Percentiles rank a stretch among this genome's conserved stretches.
Conservation (phyloP, 2,329 filamentous ascomycete species). For the Lecanicillium sp. region DNA sequence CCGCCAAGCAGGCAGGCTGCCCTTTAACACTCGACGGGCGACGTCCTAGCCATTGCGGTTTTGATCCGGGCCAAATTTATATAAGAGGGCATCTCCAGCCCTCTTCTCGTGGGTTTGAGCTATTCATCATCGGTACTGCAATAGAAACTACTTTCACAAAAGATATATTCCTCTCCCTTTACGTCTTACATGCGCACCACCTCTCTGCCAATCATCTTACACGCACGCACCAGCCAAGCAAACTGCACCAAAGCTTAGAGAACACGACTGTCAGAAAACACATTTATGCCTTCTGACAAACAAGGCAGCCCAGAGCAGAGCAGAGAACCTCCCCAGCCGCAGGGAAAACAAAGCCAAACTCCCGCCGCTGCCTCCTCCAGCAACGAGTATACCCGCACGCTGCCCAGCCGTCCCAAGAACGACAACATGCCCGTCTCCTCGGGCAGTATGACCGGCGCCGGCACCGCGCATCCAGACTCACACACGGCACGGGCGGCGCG, state of each 20-base stretch:
- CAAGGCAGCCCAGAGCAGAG: background rate
- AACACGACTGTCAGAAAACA: background rate
- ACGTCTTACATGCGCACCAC: background rate
- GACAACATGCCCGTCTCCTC: no score
- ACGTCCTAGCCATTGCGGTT: background rate
- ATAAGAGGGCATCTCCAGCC: no score
- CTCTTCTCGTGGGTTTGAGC: no score
- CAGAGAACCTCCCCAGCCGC: no score
- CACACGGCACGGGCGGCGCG: background rate
- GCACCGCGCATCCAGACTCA: background rate
- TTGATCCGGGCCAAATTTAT: background rate
- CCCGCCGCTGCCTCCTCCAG: no score
- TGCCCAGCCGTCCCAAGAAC: background rate
- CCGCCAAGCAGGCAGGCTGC: background rate
- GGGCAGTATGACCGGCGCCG: background rate
- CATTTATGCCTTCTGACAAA: background rate
- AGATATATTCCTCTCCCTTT: no score
- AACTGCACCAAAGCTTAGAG: background rate
- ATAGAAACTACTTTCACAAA: no score
- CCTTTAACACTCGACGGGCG: background rate
- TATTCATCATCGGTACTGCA: no score
- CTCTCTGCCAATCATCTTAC: background rate
- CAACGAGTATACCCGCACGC: background rate
- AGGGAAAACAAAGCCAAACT: no score
- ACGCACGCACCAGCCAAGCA: background rate